Percentiles rank a stretch among this genome's conserved stretches.
phyloP scores from a whole-genome alignment of 2,329 filamentous ascomycete genomes.

The Aspergillus terreus region DNA sequence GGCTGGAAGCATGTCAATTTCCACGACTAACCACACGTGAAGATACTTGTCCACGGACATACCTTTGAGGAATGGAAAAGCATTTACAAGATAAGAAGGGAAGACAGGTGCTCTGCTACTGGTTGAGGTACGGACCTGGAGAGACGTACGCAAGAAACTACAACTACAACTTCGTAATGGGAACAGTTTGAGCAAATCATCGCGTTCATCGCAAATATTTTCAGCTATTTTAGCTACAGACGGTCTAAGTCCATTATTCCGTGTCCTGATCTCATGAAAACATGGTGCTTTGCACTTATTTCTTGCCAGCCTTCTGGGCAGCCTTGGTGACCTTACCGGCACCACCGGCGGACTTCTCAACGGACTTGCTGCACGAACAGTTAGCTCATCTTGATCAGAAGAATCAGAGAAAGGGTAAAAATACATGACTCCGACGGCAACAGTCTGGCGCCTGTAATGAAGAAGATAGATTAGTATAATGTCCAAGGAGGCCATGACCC shows the following conservation, averaged over 20 bases:
- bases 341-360: conserved; percentile 60
- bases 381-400: too few species aligned
- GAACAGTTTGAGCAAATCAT: background rate
- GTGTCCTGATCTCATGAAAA: conserved; percentile 2
- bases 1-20: too few species aligned
- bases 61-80: too few species aligned
- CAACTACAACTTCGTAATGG: too few species aligned
- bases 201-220: conserved; percentile 1
- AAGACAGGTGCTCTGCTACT: too few species aligned
- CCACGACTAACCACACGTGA: too few species aligned
- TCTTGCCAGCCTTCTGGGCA: conserved; percentile 57
- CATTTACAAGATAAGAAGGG: too few species aligned
- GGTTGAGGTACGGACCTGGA: too few species aligned
- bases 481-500: conserved; percentile 20
- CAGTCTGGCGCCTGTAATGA: conserved; percentile 15
- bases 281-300: conserved; percentile 12
- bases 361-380: conserved; percentile 55
- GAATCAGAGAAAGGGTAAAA: too few species aligned
- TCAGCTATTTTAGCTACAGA: background rate
- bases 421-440: conserved; percentile 30
- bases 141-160: too few species aligned
- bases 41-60: too few species aligned
- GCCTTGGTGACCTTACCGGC: conserved; percentile 61
- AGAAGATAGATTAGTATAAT: background rate
- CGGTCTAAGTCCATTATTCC: conserved; percentile 7